A percentile compares a stretch with the other conserved stretches of the same genome.
Evolutionary conservation across 805 yeast genomes (phyloP).

Genomic region (Zygotorulaspora florentina): DNA sequence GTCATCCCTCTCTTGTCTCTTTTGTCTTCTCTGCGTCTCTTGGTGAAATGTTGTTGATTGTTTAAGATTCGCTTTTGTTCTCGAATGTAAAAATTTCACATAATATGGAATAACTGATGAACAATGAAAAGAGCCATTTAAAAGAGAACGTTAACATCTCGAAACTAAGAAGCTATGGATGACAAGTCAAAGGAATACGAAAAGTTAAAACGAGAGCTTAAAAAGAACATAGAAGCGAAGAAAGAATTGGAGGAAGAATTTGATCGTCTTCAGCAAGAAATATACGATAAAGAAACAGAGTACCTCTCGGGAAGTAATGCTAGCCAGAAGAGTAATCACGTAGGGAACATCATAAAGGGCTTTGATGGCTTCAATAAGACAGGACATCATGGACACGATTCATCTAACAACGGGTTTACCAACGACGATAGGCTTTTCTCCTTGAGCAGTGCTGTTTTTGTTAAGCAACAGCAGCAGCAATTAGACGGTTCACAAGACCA

Average conservation of each 20-base stretch:
- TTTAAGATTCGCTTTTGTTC: neutral
- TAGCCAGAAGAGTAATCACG: slow-evolving; percentile 31
- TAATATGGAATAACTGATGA: neutral
- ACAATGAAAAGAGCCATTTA: neutral
- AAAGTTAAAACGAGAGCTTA: slow-evolving; percentile 59
- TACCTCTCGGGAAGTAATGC: slow-evolving; percentile 66
- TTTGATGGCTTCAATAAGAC: slow-evolving; percentile 72
- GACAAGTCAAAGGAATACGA: slow-evolving; percentile 50
- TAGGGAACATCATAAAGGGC: slow-evolving; percentile 81
- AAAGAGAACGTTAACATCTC: neutral
- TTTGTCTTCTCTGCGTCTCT: neutral
- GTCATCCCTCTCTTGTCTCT: slow-evolving; percentile 7
- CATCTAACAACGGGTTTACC: slow-evolving; percentile 37
- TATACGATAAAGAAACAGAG: slow-evolving; percentile 71
- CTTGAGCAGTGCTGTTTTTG: slow-evolving; percentile 64
- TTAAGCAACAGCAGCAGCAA: slow-evolving; percentile 53
- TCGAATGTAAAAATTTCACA: neutral
- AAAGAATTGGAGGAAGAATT: slow-evolving; percentile 61
- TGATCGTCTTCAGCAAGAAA: slow-evolving; percentile 64
- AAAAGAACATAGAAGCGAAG: slow-evolving; percentile 57
- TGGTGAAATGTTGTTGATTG: neutral
- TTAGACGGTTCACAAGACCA: slow-evolving; percentile 12
- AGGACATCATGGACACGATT: slow-evolving; percentile 24
- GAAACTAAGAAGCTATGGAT: slow-evolving; percentile 12
- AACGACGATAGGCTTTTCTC: slow-evolving; percentile 83